A percentile compares a stretch with the other conserved stretches of the same genome.
Conservation (phyloP, 371 early-diverging fungal genomes). For the Polyrhizophydium stewartii region DNA sequence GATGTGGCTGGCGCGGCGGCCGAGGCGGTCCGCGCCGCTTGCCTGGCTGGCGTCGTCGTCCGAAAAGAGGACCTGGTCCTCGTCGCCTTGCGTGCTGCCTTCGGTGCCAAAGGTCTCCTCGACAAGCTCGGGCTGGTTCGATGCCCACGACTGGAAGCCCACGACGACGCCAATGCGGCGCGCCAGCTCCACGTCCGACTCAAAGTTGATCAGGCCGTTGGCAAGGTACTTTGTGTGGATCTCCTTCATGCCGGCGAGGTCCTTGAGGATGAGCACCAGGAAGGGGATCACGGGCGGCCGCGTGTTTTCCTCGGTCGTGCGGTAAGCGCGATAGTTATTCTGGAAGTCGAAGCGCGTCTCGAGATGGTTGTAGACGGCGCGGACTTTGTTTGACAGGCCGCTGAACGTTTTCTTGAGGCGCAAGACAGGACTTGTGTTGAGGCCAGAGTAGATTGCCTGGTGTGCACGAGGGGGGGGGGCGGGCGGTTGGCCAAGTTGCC, state of each 20-base stretch:
- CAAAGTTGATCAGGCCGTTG: constrained; percentile 28
- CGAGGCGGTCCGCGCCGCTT: too few species aligned
- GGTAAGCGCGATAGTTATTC: constrained; percentile 27
- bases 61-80: too few species aligned
- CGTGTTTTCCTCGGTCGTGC: constrained; percentile 12
- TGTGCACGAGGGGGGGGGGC: too few species aligned
- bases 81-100: too few species aligned
- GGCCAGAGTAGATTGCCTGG: constrained; percentile 30
- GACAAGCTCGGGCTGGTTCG: neutral
- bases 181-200: constrained; percentile 18
- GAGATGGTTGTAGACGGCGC: constrained; percentile 16
- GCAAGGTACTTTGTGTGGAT: constrained; percentile 25
- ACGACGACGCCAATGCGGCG: constrained; percentile 10
- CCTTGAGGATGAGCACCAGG: constrained; percentile 36
- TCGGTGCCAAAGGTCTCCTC: neutral
- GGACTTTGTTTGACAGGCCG: constrained; percentile 7
- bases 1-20: too few species aligned
- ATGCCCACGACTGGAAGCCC: constrained; percentile 10
- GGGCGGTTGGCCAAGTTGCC: too few species aligned
- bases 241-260: constrained; percentile 35
- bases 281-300: constrained; percentile 27
- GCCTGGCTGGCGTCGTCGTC: too few species aligned
- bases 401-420: constrained; percentile 32
- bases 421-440: constrained; percentile 29
- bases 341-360: constrained; percentile 21